Evolutionary conservation across 768 basidiomycete genomes (phyloP), one percentile per base, ranked within the genome.

Genomic region (Trametes cinnabarina): DNA sequence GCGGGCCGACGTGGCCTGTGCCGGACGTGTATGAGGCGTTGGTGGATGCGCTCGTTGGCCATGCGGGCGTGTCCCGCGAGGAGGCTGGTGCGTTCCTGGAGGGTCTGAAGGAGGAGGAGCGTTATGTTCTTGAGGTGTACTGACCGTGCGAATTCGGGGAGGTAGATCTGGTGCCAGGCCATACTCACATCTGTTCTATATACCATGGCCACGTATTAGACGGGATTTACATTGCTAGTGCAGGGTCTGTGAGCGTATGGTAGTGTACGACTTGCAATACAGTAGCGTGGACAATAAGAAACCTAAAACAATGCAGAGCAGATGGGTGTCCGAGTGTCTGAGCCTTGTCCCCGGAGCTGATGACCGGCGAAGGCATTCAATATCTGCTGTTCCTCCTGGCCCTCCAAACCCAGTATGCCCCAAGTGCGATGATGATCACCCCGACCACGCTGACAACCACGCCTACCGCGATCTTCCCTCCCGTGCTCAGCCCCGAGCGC

Each of bases 1-100:
- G 97, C 71, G 96, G 96, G 25, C 97, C 96, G 35, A 98, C 96
- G 25, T 97, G 95, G 96, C 97, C 97, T n/a, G 96, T 98, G 20
- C 94, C 97, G 1, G 97, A 98, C 68, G 94, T 99, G 5, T 96
- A 91, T 67, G 89, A 96, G 72, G 92, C 97, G 0, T 79, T 99
- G 47, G 87, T 95, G 20, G 84, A 84, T 19, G 90, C 93, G 2
- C 76, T 98, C 61, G 81, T 81, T 25, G 84, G 85, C 69, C 85
- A 86, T 66, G 85, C 87, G 59, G 85, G 85, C 15, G 76, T 83
- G 69, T 80, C 84, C 12, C 74, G 78, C 43, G 79, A 82, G 54
- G 70, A 77, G 35, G 97, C 96, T 2, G 91, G 87, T 37, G 82
- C 82, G 51, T 94, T 86, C 71, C 76, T 99, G 26, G 95, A 98